These are phyloP conservation scores for Drechslerella coelobrocha DNA, from an alignment of 2,329 filamentous ascomycete genomes.

Conservation along the genomic window DNA sequence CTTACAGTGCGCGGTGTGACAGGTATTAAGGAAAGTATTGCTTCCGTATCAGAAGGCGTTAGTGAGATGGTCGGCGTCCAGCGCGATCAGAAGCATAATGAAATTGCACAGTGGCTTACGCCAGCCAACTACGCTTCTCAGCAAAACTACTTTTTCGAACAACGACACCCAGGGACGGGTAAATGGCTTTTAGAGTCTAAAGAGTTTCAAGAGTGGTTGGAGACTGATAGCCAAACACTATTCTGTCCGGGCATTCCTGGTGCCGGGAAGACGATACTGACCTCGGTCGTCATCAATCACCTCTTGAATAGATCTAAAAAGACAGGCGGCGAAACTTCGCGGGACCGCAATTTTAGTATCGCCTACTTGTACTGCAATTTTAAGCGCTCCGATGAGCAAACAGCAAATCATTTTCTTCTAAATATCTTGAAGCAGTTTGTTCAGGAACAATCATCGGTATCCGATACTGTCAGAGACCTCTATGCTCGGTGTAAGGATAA, in stretches of 20 bases:
- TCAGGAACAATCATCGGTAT: constrained; percentile 53
- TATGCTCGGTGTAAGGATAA: constrained; percentile 53
- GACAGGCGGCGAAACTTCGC: constrained; percentile 55
- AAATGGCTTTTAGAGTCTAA: constrained; percentile 61
- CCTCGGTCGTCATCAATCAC: constrained; percentile 48
- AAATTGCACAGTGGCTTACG: constrained; percentile 16
- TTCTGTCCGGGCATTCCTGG: constrained; percentile 20
- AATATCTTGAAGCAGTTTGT: constrained; percentile 59
- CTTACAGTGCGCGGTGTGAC: not conserved
- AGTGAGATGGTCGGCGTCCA: not conserved
- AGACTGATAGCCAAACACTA: not conserved
- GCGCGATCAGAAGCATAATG: not conserved
- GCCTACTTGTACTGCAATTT: constrained; percentile 63
- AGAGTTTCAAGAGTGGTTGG: constrained; percentile 58
- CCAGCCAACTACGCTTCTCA: not conserved
- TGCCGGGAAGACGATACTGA: constrained; percentile 4
- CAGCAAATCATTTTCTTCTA: constrained; percentile 54
- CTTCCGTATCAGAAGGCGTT: not conserved
- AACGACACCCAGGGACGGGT: constrained; percentile 59
- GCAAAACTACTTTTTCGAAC: constrained; percentile 51
- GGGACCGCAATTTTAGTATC: too few relatives aligned
- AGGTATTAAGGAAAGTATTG: not conserved
- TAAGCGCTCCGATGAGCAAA: constrained; percentile 58
- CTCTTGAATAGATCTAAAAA: constrained; percentile 55
- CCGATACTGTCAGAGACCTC: constrained; percentile 55